Evolutionary conservation across 2,329 filamentous ascomycete species (phyloP).

Genomic region (Monilinia aucupariae): DNA sequence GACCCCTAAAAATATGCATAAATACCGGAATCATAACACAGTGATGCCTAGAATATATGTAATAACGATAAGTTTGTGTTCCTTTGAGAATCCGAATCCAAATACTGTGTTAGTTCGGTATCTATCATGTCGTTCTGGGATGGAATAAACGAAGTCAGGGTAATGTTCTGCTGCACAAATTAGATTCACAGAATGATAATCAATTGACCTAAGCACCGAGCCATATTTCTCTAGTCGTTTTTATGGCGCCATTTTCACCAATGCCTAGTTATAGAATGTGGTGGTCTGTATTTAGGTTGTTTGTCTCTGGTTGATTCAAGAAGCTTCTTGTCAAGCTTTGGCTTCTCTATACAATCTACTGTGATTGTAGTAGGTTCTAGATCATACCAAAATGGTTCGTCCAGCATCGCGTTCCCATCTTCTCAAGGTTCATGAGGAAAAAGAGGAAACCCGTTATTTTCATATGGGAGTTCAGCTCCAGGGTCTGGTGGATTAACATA

Average conservation of each 20-base stretch:
- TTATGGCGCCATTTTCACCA: not conserved
- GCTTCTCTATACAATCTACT: not conserved
- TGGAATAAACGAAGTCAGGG: not conserved
- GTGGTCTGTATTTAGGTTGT: not conserved
- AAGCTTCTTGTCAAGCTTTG: not conserved
- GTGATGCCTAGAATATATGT: not conserved
- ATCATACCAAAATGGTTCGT: not conserved
- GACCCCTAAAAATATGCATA: not conserved
- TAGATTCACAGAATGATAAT: not conserved
- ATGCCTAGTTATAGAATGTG: not conserved
- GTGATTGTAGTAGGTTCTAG: not conserved
- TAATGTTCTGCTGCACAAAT: not conserved
- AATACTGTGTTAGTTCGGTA: not conserved
- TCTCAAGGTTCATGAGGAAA: not conserved
- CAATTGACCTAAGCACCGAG: not conserved
- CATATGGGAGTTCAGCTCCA: not conserved
- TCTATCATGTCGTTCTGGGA: not conserved
- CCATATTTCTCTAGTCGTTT: constrained; percentile 1
- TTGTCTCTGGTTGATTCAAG: not conserved
- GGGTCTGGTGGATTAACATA: not conserved
- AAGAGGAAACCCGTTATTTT: not conserved
- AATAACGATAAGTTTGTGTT: not conserved
- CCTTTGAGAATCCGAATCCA: not conserved
- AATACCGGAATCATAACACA: not conserved
- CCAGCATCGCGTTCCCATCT: not conserved